Evolutionary conservation across 2,329 filamentous ascomycete species (phyloP).

Genomic region (Paradendryphiella salina): DNA sequence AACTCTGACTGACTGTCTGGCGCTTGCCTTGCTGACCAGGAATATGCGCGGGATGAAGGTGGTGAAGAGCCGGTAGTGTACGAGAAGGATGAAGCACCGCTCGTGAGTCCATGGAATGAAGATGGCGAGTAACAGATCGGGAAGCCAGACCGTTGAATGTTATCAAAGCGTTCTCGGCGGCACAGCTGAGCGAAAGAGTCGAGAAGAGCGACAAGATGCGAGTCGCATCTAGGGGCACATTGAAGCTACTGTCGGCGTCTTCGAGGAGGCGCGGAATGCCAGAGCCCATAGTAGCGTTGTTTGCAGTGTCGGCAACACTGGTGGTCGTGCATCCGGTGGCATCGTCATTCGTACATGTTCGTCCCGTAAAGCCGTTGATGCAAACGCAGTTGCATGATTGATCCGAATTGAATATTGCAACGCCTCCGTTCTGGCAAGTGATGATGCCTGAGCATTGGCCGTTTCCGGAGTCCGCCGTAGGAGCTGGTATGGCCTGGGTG

Average conservation of each 20-base stretch:
- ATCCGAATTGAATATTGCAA: slow-evolving; percentile 68
- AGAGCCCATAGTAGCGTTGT: slow-evolving; percentile 73
- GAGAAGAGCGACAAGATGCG: slow-evolving; percentile 77
- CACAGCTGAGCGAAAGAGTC: slow-evolving; percentile 74
- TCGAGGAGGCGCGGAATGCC: slow-evolving; percentile 75
- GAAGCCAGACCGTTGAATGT: slow-evolving; percentile 67
- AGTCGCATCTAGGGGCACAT: slow-evolving; percentile 71
- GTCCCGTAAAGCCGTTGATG: slow-evolving; percentile 79
- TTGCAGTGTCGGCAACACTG: slow-evolving; percentile 46
- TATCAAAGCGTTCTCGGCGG: slow-evolving; percentile 82
- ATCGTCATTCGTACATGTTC: slow-evolving; percentile 57
- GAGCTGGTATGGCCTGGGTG: slow-evolving; percentile 20
- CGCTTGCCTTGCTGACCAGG: slow-evolving; percentile 19
- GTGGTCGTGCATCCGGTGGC: slow-evolving; percentile 60
- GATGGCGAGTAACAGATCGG: slow-evolving; percentile 25
- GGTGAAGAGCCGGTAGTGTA: slow-evolving; percentile 31
- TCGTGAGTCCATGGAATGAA: slow-evolving; percentile 28
- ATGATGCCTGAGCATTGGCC: slow-evolving; percentile 62
- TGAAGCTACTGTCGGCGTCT: slow-evolving; percentile 68
- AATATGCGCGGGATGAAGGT: slow-evolving; percentile 23
- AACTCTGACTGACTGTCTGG: slow-evolving; percentile 40
- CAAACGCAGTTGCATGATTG: slow-evolving; percentile 81
- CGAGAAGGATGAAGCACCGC: slow-evolving; percentile 26
- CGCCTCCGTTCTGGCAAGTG: slow-evolving; percentile 78
- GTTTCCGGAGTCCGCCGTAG: slow-evolving; percentile 25